Conservation (phyloP, 768 basidiomycete species). For the Chalciporus pseudorubinellus region DNA sequence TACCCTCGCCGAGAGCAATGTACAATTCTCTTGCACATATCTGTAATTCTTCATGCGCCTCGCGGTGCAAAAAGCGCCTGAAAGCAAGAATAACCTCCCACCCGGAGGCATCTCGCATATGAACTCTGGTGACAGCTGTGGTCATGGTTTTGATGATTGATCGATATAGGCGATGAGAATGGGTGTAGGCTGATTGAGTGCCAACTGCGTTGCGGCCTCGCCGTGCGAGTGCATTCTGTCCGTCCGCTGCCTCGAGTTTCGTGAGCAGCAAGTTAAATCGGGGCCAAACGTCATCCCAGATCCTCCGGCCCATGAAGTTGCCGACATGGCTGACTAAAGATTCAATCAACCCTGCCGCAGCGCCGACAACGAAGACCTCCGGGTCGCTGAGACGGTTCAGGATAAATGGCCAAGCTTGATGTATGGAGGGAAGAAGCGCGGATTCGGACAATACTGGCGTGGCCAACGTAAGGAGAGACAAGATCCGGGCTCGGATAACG, state of each 20-base stretch:
- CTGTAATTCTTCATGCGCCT: constrained; percentile 76
- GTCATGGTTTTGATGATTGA: constrained; percentile 74
- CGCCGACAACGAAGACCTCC: constrained; percentile 77
- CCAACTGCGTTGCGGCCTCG: constrained; percentile 51
- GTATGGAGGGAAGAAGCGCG: constrained; percentile 78
- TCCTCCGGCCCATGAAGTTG: constrained; percentile 77
- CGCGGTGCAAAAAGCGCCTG: constrained; percentile 68
- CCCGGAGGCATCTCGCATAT: constrained; percentile 61
- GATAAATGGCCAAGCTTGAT: constrained; percentile 93
- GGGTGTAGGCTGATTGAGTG: constrained; percentile 71
- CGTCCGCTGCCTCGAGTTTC: constrained; percentile 61
- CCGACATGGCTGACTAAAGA: constrained; percentile 68
- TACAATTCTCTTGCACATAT: constrained; percentile 63
- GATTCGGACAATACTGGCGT: constrained; percentile 70
- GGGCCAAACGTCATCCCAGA: constrained; percentile 96
- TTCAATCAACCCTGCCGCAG: constrained; percentile 73
- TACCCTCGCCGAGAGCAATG: constrained; percentile 51
- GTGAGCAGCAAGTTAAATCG: constrained; percentile 62
- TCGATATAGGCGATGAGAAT: constrained; percentile 77
- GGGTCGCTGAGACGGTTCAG: constrained; percentile 74
- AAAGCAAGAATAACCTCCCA: constrained; percentile 84
- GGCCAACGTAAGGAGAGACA: constrained; percentile 70
- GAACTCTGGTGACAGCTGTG: constrained; percentile 62
- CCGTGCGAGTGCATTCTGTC: constrained; percentile 61
- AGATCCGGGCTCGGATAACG: constrained; percentile 79